Base-by-base conservation (phyloP, 345 rosid genomes). In the Linum trigynum region DNA sequence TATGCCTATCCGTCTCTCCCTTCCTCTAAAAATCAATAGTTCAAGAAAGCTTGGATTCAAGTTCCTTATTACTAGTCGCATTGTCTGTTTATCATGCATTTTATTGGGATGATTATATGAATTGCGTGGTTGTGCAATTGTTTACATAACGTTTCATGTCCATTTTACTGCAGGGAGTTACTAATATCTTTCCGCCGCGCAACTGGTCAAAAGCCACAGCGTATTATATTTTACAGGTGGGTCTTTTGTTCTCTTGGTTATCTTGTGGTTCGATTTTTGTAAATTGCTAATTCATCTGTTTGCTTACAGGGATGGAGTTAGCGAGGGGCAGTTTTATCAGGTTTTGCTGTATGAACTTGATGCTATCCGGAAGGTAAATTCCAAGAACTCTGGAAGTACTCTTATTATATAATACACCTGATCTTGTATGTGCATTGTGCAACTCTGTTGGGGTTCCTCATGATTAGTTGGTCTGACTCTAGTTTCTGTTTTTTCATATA, bases 311-410 rank as follows among this genome's bases (percentile, higher is more conserved):
- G 99, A 95, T 76, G 99, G 99, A 4, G 99, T 95, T 0, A 91
- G 98, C 58, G 99, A 95, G 74, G 99, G 99, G 5, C 99, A 95
- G 39, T 95, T 95, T 67, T 89, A 95, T 74, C 99, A 95, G 75
- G 99, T 95, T 9, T 69, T 95, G 77, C 79, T 91, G 55, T 82
- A 91, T 66, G 99, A 95, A 68, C 90, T 95, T 50, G 98, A 95
- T 83, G 99, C 99, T 39, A 95, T 95, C 32, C 90, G 97, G 0
- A 95, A 89, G 95, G 99, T 87, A 77, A 68, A 57, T 2, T 10
- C 14, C 14, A 48, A 38, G 38, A 63, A 5, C 53, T 64, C 17
- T 61, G 61, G 16, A 23, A 8, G 38, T 40, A 51, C 38, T 37
- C 40, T 65, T 16, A 3, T 63, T 3, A 12, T 16, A 40, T 42